These are phyloP conservation scores for Otatea glauca DNA, from an alignment of 176 grass and related monocot genomes.

Conservation along the genomic window DNA sequence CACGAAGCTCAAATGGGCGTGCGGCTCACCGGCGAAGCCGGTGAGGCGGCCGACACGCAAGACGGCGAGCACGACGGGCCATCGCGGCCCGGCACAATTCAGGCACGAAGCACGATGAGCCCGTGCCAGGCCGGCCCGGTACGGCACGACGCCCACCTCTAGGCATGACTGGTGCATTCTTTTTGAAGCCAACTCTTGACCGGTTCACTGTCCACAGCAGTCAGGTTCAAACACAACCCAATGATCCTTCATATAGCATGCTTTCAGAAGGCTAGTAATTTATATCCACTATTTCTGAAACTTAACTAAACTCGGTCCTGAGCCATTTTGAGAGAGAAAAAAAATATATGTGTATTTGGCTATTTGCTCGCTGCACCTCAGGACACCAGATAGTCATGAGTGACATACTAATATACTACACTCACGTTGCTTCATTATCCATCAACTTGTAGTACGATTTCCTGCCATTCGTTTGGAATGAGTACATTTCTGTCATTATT, in stretches of 20 bases:
- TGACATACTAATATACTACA: not conserved
- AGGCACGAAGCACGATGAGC: no score
- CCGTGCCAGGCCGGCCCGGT: no score
- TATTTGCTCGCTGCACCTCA: not conserved
- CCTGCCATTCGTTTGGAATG: not conserved
- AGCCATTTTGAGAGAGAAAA: no score
- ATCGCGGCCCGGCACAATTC: no score
- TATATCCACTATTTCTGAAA: not conserved
- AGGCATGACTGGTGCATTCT: slow-evolving; percentile 1
- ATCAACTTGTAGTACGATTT: not conserved
- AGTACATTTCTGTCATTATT: not conserved
- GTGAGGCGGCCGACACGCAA: no score
- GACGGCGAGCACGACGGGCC: no score
- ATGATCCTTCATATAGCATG: not conserved
- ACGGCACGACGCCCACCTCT: no score
- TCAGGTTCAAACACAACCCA: not conserved
- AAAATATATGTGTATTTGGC: slow-evolving; percentile 1
- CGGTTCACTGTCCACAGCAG: not conserved
- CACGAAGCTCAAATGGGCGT: no score
- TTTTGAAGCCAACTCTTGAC: slow-evolving; percentile 21
- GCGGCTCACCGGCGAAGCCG: no score
- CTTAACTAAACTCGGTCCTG: not conserved
- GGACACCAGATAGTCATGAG: not conserved
- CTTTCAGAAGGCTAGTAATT: not conserved
- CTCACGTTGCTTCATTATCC: slow-evolving; percentile 6